Percentiles rank a stretch among this genome's conserved stretches.
phyloP scores from a whole-genome alignment of 257 asterid genomes.

The Solanum corneliomulleri region DNA sequence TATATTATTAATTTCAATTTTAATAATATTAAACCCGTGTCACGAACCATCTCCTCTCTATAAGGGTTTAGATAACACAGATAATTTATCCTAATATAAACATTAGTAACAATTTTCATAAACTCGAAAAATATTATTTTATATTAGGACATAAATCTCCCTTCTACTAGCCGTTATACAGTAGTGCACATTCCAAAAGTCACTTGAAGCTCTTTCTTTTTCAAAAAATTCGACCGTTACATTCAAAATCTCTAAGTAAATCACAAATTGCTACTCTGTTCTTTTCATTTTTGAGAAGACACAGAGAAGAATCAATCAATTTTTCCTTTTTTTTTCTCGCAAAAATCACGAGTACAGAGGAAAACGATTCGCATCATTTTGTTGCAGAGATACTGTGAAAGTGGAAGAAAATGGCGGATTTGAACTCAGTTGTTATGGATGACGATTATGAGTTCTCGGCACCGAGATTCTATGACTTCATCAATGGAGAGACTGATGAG shows the following conservation, averaged over 20 bases:
- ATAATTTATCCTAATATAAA: too few species aligned
- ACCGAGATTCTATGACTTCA: slow-evolving; percentile 64
- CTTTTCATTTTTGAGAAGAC: neutral
- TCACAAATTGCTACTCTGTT: neutral
- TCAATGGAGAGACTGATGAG: slow-evolving; percentile 45
- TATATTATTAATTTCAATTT: too few species aligned
- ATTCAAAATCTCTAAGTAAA: slow-evolving; percentile 31
- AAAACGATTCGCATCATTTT: neutral
- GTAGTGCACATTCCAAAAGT: neutral
- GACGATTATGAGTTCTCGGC: slow-evolving; percentile 71
- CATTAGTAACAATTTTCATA: too few species aligned
- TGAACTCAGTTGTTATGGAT: slow-evolving; percentile 33
- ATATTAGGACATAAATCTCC: neutral
- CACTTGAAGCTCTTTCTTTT: neutral
- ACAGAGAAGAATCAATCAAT: too few species aligned
- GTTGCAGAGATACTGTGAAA: neutral
- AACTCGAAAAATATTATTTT: too few species aligned
- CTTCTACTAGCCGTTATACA: neutral
- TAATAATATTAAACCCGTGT: too few species aligned
- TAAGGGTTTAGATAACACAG: too few species aligned
- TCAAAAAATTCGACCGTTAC: slow-evolving; percentile 43
- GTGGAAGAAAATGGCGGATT: slow-evolving; percentile 30
- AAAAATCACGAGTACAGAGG: neutral
- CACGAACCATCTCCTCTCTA: too few species aligned
- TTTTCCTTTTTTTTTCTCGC: neutral